A percentile compares a stretch with the other conserved stretches of the same genome.
Conservation (phyloP, 352 stramenopile species). For the Pythium coloratum region DNA sequence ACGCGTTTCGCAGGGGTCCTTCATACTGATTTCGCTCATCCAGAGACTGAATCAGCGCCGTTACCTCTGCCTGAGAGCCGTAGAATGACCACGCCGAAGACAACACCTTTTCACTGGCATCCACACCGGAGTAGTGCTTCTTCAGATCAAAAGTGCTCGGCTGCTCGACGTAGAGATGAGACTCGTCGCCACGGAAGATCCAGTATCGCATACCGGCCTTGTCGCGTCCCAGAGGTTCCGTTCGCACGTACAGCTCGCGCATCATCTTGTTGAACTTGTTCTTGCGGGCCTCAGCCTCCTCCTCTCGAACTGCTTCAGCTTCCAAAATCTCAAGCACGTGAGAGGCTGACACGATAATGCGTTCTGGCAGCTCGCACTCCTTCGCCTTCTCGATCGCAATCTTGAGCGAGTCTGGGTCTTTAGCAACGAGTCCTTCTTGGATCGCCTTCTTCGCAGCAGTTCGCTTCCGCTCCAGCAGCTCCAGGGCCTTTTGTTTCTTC, state of each 20-base stretch:
- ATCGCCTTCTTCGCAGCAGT: constrained; percentile 63
- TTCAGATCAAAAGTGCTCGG: constrained; percentile 48
- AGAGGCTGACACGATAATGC: constrained; percentile 67
- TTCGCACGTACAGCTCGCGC: constrained; percentile 70
- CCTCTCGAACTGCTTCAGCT: constrained; percentile 60
- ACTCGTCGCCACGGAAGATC: constrained; percentile 66
- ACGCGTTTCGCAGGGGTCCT: constrained; percentile 39
- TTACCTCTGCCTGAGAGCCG: constrained; percentile 58
- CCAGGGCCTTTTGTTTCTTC: constrained; percentile 63
- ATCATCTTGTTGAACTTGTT: constrained; percentile 62
- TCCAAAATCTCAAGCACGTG: constrained; percentile 82
- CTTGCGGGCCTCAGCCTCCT: constrained; percentile 63
- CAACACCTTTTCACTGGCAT: not conserved
- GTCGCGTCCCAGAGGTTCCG: constrained; percentile 72
- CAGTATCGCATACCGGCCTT: constrained; percentile 63
- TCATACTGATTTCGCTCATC: constrained; percentile 54
- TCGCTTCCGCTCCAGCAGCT: constrained; percentile 69
- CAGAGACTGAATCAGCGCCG: constrained; percentile 55
- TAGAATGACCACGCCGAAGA: constrained; percentile 63
- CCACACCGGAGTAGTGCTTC: constrained; percentile 40
- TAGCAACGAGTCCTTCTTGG: constrained; percentile 58
- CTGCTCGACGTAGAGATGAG: constrained; percentile 71
- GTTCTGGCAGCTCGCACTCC: constrained; percentile 60
- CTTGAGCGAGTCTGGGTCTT: constrained; percentile 54
- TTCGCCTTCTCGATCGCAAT: constrained; percentile 69